Percentiles rank a stretch among this genome's conserved stretches.
Evolutionary conservation across 345 rosid genomes (phyloP).

Genomic region (Cardamine occulta): DNA sequence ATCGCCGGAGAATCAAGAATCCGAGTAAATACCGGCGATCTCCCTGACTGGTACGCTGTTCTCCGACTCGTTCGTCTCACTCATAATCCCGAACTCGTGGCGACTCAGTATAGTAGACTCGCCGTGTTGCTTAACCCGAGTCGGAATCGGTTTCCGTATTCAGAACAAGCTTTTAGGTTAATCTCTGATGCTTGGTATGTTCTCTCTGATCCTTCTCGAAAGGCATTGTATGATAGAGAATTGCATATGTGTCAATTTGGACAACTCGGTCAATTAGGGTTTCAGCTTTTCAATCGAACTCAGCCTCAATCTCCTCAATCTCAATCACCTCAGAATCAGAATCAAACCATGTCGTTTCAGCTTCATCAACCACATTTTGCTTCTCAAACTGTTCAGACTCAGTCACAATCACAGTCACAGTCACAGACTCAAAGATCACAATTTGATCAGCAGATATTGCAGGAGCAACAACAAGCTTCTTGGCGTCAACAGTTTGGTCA

Average conservation of each 20-base stretch:
- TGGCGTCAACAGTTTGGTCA: slow-evolving; percentile 43
- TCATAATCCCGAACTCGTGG: slow-evolving; percentile 65
- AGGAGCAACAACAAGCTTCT: slow-evolving; percentile 33
- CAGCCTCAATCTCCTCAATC: slow-evolving; percentile 22
- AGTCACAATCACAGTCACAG: too few relatives aligned
- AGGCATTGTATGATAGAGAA: slow-evolving; percentile 73
- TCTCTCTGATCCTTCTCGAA: slow-evolving; percentile 66
- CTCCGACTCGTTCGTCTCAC: slow-evolving; percentile 74
- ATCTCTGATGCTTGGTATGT: slow-evolving; percentile 84
- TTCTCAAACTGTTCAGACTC: slow-evolving; percentile 10
- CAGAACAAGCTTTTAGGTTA: slow-evolving; percentile 70
- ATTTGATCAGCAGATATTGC: slow-evolving; percentile 31
- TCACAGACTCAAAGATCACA: not conserved
- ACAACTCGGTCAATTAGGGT: slow-evolving; percentile 51
- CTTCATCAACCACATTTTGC: slow-evolving; percentile 34
- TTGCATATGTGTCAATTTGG: slow-evolving; percentile 61
- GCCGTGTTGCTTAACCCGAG: slow-evolving; percentile 67
- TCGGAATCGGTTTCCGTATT: slow-evolving; percentile 60
- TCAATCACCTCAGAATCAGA: slow-evolving; percentile 30
- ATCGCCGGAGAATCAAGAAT: slow-evolving; percentile 60
- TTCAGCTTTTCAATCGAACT: slow-evolving; percentile 43
- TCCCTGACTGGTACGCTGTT: slow-evolving; percentile 74
- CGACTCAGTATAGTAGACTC: slow-evolving; percentile 78
- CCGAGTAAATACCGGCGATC: slow-evolving; percentile 33
- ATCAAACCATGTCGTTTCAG: slow-evolving; percentile 31